These are phyloP conservation scores for Skeletonema marinoi DNA, from an alignment of 108 stramenopile species.

Conservation along the genomic window DNA sequence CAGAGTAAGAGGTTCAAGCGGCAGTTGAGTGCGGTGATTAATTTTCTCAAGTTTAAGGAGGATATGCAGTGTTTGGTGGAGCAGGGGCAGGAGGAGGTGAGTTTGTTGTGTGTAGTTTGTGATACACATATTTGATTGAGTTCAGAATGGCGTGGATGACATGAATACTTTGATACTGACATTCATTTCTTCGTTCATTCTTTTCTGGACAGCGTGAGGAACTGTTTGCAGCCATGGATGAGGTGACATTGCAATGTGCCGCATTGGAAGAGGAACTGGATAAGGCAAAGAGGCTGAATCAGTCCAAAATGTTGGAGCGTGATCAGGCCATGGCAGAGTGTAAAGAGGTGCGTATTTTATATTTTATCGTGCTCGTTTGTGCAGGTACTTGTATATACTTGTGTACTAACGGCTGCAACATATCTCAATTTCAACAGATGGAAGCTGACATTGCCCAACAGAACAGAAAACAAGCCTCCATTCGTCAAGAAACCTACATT, in stretches of 20 bases:
- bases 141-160: no score
- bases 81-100: slow-evolving; percentile 50
- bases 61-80: slow-evolving; percentile 78
- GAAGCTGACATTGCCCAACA: slow-evolving; percentile 79
- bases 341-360: slow-evolving; percentile 41
- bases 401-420: neutral
- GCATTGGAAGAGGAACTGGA: slow-evolving; percentile 56
- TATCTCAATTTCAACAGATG: slow-evolving; percentile 19
- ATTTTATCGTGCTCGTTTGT: no score
- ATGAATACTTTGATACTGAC: neutral
- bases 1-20: slow-evolving; percentile 70
- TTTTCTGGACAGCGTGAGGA: slow-evolving; percentile 45
- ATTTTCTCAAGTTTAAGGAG: slow-evolving; percentile 94
- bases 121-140: neutral
- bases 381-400: no score
- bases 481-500: slow-evolving; percentile 73
- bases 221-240: slow-evolving; percentile 62
- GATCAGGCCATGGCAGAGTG: slow-evolving; percentile 75
- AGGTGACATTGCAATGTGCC: slow-evolving; percentile 66
- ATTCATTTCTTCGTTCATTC: neutral
- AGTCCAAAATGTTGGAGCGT: slow-evolving; percentile 52
- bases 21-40: slow-evolving; percentile 93
- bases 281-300: slow-evolving; percentile 39
- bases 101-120: slow-evolving; percentile 31
- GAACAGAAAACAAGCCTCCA: slow-evolving; percentile 79